Evolutionary conservation across 2,329 filamentous ascomycete genomes (phyloP), one percentile per base, ranked within the genome.

Genomic region (Diplodia seriata): DNA sequence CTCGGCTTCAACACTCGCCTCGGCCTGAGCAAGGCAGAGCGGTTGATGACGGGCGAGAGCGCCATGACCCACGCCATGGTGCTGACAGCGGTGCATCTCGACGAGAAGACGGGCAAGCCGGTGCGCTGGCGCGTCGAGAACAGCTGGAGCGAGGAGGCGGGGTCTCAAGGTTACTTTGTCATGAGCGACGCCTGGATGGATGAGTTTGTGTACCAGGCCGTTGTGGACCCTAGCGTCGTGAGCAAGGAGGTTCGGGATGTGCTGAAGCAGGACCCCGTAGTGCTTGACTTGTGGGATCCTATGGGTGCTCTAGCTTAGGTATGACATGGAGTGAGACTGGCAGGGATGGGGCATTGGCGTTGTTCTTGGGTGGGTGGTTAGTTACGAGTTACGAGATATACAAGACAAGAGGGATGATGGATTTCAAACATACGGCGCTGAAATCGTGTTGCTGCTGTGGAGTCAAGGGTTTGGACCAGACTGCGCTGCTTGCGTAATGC

Each of bases 11-110:
- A 93, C 73, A 85, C 93, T 69, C 85, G 84, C 67, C 84, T 94
- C 9, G 88, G 87, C 20, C 85, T 96, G 86, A 87, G 82, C 74
- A 97, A 97, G 80, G 90, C 90, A 0, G 86, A 92, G 73, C 83
- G 93, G 3, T 81, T 97, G 55, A 83, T 86, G 73, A 90, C 89
- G 0, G 89, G 91, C 12, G 93, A 96, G 80, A 90, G 87, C 66
- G 85, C 87, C 62, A 96, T 97, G 93, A 97, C 93, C 0, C 93
- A 97, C 74, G 93, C 93, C 4, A 97, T 97, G 93, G 92, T 96
- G 0, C 80, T 97, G 70, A 97, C 92, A 2, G 93, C 88, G 0
- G 93, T 97, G 55, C 93, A 97, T 75, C 77, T 96, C 2, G 89
- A 85, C 33, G 80, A 87, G 69, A 59, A 55, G 29, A 67, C 64